Conservation (phyloP, 805 yeast genomes). For the Lachancea sp. region DNA sequence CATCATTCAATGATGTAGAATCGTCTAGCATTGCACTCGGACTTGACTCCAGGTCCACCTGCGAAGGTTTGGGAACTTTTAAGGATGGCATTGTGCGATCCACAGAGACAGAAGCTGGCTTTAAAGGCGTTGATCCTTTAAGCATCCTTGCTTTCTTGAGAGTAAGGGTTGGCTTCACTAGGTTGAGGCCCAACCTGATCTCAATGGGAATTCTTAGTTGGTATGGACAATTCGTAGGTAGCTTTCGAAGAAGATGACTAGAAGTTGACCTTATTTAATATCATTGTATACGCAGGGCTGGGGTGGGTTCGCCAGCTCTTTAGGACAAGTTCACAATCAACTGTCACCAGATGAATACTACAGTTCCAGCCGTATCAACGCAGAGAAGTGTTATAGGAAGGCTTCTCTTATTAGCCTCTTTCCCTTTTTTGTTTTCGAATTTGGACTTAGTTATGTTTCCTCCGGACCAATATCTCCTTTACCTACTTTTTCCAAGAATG, state of each 20-base stretch:
- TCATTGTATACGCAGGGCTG: neutral
- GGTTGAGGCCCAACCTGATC: too few species aligned
- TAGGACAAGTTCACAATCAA: neutral
- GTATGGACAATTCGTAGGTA: too few species aligned
- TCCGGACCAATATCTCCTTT: neutral
- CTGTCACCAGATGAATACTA: neutral
- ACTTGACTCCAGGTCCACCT: neutral
- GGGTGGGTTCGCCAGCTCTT: neutral
- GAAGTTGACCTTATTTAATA: conserved; percentile 4
- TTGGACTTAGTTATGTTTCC: too few species aligned
- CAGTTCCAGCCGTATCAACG: neutral
- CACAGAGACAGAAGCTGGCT: neutral
- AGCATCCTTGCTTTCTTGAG: neutral
- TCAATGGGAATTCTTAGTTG: too few species aligned
- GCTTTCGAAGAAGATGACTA: neutral
- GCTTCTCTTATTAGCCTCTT: neutral
- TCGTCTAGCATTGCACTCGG: conserved; percentile 15
- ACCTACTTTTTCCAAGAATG: conserved; percentile 22
- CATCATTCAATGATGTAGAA: conserved; percentile 30
- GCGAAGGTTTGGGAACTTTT: neutral
- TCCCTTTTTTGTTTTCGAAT: neutral
- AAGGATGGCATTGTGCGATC: conserved; percentile 5
- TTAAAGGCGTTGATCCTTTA: conserved; percentile 5
- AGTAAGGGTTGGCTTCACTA: too few species aligned
- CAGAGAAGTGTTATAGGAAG: neutral